These are phyloP conservation scores for Cyberlindnera sargentensis DNA, from an alignment of 805 yeast species.

Conservation along the genomic window DNA sequence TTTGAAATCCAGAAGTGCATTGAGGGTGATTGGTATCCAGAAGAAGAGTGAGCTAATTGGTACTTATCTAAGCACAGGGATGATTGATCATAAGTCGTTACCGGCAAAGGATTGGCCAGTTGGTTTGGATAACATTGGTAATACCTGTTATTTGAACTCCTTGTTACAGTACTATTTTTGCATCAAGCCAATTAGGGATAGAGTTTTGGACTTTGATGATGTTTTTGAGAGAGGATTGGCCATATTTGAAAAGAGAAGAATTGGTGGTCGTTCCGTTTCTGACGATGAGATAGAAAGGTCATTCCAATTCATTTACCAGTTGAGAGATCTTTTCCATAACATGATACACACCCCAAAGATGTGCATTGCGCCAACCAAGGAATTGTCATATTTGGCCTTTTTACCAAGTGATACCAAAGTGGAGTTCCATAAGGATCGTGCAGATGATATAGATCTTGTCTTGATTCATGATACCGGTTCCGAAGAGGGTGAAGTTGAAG, in stretches of 20 bases:
- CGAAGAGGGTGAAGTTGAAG: not conserved
- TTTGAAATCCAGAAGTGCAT: slow-evolving; percentile 47
- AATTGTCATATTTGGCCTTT: slow-evolving; percentile 83
- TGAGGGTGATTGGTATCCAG: slow-evolving; percentile 47
- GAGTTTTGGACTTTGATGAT: slow-evolving; percentile 48
- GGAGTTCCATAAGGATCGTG: slow-evolving; percentile 33
- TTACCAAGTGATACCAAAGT: slow-evolving; percentile 65
- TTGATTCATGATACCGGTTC: not conserved
- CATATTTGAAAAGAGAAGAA: slow-evolving; percentile 46
- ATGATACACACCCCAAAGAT: slow-evolving; percentile 57
- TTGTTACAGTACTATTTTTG: slow-evolving; percentile 86
- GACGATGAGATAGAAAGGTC: slow-evolving; percentile 74
- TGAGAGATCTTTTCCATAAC: slow-evolving; percentile 60
- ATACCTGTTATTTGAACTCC: slow-evolving; percentile 91
- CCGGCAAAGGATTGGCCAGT: slow-evolving; percentile 77
- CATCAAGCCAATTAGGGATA: slow-evolving; percentile 69
- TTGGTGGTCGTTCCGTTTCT: slow-evolving; percentile 85
- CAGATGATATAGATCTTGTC: not conserved
- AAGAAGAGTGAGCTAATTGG: slow-evolving; percentile 49
- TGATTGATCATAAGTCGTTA: slow-evolving; percentile 48
- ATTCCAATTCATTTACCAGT: slow-evolving; percentile 68
- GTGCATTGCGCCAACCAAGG: slow-evolving; percentile 75
- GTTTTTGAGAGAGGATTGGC: slow-evolving; percentile 23
- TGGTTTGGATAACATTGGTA: slow-evolving; percentile 91
- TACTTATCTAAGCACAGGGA: slow-evolving; percentile 54